These are phyloP conservation scores for Arabidopsis lyrata DNA, from an alignment of 441 rosid species.

Conservation along the genomic window DNA sequence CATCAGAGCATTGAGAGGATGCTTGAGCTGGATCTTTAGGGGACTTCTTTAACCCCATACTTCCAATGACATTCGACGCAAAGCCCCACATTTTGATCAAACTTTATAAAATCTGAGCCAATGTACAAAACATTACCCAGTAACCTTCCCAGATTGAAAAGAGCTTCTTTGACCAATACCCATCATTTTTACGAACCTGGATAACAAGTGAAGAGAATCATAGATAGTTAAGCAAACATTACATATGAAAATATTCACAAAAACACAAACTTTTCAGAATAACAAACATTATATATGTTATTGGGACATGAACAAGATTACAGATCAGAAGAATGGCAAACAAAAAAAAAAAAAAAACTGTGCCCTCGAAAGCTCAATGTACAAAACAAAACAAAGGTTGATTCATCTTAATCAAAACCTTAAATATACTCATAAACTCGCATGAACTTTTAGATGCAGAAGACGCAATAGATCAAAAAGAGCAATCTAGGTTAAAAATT, in stretches of 20 bases:
- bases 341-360: not conserved
- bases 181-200: slow-evolving; percentile 29
- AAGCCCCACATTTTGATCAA: slow-evolving; percentile 64
- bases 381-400: not conserved
- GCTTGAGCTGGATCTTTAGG: slow-evolving; percentile 48
- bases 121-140: slow-evolving; percentile 28
- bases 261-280: too few species aligned
- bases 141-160: slow-evolving; percentile 16
- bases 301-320: slow-evolving; percentile 13
- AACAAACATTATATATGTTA: too few species aligned
- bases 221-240: too few species aligned
- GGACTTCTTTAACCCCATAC: slow-evolving; percentile 54
- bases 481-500: slow-evolving; percentile 11
- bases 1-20: slow-evolving; percentile 71
- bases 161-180: slow-evolving; percentile 12
- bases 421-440: too few species aligned
- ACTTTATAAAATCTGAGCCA: slow-evolving; percentile 18
- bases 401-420: too few species aligned
- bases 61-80: slow-evolving; percentile 60
- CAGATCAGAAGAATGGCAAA: slow-evolving; percentile 31
- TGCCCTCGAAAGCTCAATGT: slow-evolving; percentile 12
- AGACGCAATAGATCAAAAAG: slow-evolving; percentile 16
- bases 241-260: too few species aligned
- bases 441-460: slow-evolving; percentile 2
- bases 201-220: not conserved